Evolutionary conservation across 1,284 basidiomycete species (phyloP), one percentile per base, ranked within the genome.

Genomic region (Leccinum variabile): DNA sequence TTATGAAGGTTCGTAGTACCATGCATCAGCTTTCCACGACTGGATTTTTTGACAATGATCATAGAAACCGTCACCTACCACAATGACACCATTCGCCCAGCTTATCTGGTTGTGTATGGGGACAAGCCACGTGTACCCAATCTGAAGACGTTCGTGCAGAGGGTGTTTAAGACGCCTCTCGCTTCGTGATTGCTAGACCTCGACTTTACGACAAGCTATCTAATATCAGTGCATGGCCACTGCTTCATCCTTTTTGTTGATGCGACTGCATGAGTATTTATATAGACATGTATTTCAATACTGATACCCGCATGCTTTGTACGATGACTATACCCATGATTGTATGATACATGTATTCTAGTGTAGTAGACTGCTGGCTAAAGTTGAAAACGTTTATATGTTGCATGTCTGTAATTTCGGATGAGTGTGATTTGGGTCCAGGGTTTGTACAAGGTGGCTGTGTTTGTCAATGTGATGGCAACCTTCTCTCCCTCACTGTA

Each of bases 51-150:
- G 54, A 54, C 41, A 46, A 57, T 57, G 50, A 39, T 66, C 16
- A 6, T 55, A 74, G 85, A 86, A 70, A 85, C 82, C 2, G 83
- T 87, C 11, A 84, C 85, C 9, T 86, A 86, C 65, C 69, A 77
- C 54, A 84, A 85, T 65, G 84, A 84, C 63, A 84, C 84, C 32
- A 80, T 86, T 63, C 80, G 84, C 18, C 84, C 84, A 33, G 84
- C 84, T 0, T 86, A 81, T 70, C 73, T 87, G 54, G 72, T 86
- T 22, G 79, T 84, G 8, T 86, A 86, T 65, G 81, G 75, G n/a
- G 53, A 67, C 54, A 69, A 82, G 76, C 68, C 67, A 49, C 66
- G 61, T 33, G 52, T 56, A 16, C 59, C 53, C 10, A 75, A 63
- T 62, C 57, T 77, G 54, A 76, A 69, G 60, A 65, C 70, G 49